These are phyloP conservation scores for Claviceps purpurea DNA, from an alignment of 2,329 filamentous ascomycete species.

Conservation along the genomic window DNA sequence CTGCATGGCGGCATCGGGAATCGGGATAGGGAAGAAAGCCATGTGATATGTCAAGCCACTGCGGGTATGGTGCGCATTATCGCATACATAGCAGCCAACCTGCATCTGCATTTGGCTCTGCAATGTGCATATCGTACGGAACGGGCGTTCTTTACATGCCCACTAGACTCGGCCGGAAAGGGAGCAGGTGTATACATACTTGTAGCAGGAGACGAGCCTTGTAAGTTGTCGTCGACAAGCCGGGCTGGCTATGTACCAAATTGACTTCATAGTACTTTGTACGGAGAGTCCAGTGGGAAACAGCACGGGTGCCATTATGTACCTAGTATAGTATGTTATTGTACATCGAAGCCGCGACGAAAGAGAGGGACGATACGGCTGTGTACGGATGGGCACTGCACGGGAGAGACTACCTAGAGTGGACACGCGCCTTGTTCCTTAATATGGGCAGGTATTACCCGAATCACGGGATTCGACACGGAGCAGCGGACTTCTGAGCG, in stretches of 20 bases:
- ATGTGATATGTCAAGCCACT: not conserved
- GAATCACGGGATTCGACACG: not conserved
- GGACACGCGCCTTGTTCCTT: not conserved
- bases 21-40: not conserved
- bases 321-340: not conserved
- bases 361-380: not conserved
- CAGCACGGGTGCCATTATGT: not conserved
- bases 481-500: not conserved
- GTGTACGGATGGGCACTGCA: not conserved
- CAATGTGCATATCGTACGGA: not conserved
- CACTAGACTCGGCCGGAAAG: not conserved
- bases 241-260: not conserved
- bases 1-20: not conserved
- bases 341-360: not conserved
- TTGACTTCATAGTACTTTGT: no score
- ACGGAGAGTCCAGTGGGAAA: no score
- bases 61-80: constrained; percentile 3
- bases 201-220: not conserved
- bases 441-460: not conserved
- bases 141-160: not conserved
- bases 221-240: not conserved
- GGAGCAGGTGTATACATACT: no score
- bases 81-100: not conserved
- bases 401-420: no score
- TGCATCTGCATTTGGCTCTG: no score